Conservation (phyloP, 495 filamentous ascomycete species). For the Neurospora intermedia region DNA sequence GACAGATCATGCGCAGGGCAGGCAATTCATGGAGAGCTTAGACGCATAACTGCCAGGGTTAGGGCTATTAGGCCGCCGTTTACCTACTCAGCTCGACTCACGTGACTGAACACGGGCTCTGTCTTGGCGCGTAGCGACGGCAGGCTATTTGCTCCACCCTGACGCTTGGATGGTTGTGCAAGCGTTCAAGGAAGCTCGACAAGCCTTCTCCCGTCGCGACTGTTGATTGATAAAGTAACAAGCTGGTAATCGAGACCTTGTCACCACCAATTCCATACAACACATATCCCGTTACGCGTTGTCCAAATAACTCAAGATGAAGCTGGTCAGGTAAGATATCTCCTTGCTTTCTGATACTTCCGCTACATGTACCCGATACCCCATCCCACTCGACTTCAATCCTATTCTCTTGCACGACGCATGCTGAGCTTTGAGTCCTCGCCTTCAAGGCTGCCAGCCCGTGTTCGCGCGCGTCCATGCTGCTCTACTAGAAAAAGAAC, state of each 20-base stretch:
- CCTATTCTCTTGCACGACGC: background rate
- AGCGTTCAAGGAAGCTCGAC: background rate
- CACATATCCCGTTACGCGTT: background rate
- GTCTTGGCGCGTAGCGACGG: background rate
- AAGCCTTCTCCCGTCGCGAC: background rate
- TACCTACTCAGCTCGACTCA: background rate
- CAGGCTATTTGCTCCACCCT: background rate
- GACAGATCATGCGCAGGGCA: background rate
- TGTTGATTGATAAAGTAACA: background rate
- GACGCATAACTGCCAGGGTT: background rate
- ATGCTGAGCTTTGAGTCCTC: slow-evolving; percentile 17
- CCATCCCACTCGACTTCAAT: background rate
- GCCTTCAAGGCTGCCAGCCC: slow-evolving; percentile 12
- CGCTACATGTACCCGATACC: slow-evolving; percentile 6
- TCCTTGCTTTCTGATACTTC: background rate
- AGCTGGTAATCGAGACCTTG: background rate
- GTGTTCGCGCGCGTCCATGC: background rate
- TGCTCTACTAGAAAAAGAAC: slow-evolving; percentile 1
- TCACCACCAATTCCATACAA: background rate
- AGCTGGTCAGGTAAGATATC: slow-evolving; percentile 84
- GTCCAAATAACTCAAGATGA: slow-evolving; percentile 54
- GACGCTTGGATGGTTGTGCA: background rate
- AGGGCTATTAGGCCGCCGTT: background rate
- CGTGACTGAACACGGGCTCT: background rate
- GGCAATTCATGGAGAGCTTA: background rate